phyloP scores from a whole-genome alignment of 1,284 basidiomycete species.

The Ustilago nuda region DNA sequence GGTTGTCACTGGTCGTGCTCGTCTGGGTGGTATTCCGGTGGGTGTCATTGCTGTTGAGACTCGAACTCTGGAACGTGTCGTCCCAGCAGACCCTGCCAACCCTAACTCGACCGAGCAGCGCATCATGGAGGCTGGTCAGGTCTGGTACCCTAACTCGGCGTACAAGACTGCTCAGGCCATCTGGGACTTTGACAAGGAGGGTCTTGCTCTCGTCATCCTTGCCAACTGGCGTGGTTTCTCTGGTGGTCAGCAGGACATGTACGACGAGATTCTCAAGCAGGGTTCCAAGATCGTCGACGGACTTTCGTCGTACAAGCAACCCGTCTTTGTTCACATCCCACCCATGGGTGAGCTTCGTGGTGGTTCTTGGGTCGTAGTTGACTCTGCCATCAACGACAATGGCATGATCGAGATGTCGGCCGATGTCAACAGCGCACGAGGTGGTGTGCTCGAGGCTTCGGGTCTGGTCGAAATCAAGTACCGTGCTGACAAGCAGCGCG shows the following conservation, averaged over 20 bases:
- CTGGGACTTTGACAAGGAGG: slow-evolving; percentile 97
- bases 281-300: slow-evolving; percentile 88
- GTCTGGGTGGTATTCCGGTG: slow-evolving; percentile 95
- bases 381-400: slow-evolving; percentile 91
- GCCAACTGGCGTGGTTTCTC: slow-evolving; percentile 99
- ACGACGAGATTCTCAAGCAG: slow-evolving; percentile 70
- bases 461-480: slow-evolving; percentile 82
- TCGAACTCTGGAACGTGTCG: slow-evolving; percentile 93
- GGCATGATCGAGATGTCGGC: slow-evolving; percentile 93
- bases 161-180: slow-evolving; percentile 99
- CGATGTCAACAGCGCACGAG: slow-evolving; percentile 87
- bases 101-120: slow-evolving; percentile 95
- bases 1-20: slow-evolving; percentile 83
- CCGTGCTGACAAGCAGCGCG: slow-evolving; percentile 80
- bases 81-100: slow-evolving; percentile 99
- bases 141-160: slow-evolving; percentile 99
- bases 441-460: slow-evolving; percentile 94
- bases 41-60: slow-evolving; percentile 99
- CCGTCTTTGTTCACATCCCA: slow-evolving; percentile 98
- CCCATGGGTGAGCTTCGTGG: slow-evolving; percentile 98
- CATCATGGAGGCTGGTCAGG: slow-evolving; percentile 99
- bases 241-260: slow-evolving; percentile 98
- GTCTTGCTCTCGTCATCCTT: slow-evolving; percentile 95
- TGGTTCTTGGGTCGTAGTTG: slow-evolving; percentile 99
- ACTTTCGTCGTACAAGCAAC: slow-evolving; percentile 94